Evolutionary conservation across 306 rosid genomes (phyloP).

Genomic region (Spatholobus suberectus): DNA sequence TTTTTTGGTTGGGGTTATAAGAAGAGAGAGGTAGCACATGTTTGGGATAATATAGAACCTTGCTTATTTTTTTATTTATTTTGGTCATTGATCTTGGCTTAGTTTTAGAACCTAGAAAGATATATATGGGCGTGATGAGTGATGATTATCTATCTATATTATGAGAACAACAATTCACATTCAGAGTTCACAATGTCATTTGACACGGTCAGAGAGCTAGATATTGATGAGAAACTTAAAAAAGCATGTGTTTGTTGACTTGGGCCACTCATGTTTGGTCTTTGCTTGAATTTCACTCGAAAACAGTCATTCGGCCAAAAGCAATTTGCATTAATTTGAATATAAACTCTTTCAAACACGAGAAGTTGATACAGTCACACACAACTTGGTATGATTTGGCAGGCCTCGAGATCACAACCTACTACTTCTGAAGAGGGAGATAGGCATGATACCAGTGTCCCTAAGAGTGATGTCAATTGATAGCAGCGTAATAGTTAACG

Average conservation of each 20-base stretch:
- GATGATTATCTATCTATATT: neutral
- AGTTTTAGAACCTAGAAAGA: neutral
- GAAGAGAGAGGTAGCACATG: neutral
- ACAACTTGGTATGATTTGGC: conserved; percentile 47
- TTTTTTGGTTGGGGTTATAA: too few species aligned
- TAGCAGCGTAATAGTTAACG: neutral
- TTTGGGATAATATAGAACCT: neutral
- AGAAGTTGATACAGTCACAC: conserved; percentile 10
- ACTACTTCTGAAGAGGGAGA: conserved; percentile 48
- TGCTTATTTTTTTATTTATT: neutral
- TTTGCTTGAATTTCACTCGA: too few species aligned
- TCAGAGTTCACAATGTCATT: neutral
- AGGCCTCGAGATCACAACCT: conserved; percentile 59
- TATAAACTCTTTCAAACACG: neutral
- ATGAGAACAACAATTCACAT: too few species aligned
- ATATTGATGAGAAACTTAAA: conserved; percentile 4
- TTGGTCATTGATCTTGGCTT: neutral
- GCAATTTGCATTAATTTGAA: too few species aligned
- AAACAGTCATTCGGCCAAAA: too few species aligned
- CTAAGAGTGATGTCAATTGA: conserved; percentile 52
- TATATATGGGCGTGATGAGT: neutral
- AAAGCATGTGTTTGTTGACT: conserved; percentile 25
- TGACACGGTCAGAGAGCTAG: neutral
- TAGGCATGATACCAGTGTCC: conserved; percentile 72
- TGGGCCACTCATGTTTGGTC: conserved; percentile 16